A percentile compares a stretch with the other conserved stretches of the same genome.
Evolutionary conservation across 2,329 filamentous ascomycete species (phyloP).

Genomic region (Trichoderma aggressivum): DNA sequence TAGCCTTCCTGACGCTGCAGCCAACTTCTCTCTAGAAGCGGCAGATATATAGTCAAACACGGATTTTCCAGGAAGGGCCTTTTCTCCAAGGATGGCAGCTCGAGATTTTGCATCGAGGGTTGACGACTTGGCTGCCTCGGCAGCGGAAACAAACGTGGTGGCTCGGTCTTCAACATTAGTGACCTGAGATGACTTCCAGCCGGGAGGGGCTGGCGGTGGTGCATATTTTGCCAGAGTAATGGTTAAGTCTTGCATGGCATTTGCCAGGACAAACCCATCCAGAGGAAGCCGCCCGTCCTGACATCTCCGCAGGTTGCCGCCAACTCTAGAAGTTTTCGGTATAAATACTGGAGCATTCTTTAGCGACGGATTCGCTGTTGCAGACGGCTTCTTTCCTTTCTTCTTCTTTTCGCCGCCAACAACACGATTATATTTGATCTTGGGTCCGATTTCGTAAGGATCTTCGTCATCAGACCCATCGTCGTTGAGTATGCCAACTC

Average conservation of each 20-base stretch:
- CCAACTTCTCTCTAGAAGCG: conserved; percentile 72
- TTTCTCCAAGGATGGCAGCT: conserved; percentile 77
- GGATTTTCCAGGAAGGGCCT: conserved; percentile 77
- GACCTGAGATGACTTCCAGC: conserved; percentile 66
- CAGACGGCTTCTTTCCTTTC: conserved; percentile 51
- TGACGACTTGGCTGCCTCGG: conserved; percentile 75
- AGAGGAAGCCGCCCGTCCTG: conserved; percentile 79
- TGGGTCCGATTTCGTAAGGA: conserved; percentile 86
- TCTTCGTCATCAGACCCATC: conserved; percentile 94
- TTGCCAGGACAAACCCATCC: conserved; percentile 73
- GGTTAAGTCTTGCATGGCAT: conserved; percentile 40
- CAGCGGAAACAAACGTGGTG: conserved; percentile 58
- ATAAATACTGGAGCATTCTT: conserved; percentile 71
- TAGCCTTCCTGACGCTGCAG: conserved; percentile 66
- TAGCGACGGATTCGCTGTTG: conserved; percentile 60
- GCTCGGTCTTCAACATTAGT: conserved; percentile 7
- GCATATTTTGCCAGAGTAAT: conserved; percentile 45
- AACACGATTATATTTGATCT: conserved; percentile 79
- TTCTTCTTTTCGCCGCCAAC: conserved; percentile 82
- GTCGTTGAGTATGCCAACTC: conserved; percentile 86
- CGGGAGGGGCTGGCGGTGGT: conserved; percentile 65
- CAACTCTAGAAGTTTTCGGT: conserved; percentile 49
- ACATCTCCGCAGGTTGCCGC: conserved; percentile 55
- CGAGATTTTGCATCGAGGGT: conserved; percentile 71
- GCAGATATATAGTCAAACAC: conserved; percentile 90